phyloP scores from a whole-genome alignment of 1,284 basidiomycete genomes.

The Schizopora paradoxa region DNA sequence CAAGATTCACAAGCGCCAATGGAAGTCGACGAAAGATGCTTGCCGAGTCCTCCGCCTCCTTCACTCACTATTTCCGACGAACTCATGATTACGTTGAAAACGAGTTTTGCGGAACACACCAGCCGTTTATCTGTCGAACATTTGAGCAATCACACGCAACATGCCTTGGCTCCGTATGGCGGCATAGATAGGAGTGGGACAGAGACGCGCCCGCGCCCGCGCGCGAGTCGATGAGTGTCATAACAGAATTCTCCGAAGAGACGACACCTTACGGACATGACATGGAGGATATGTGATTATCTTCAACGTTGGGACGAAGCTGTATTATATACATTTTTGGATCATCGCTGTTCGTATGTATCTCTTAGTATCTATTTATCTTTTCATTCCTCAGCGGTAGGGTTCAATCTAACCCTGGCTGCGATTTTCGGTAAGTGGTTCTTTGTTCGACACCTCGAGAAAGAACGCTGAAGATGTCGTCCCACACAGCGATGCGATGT shows the following conservation, averaged over 20 bases:
- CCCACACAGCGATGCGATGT: no score
- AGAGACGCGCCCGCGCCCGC: slow-evolving; percentile 60
- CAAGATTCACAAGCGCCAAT: slow-evolving; percentile 42
- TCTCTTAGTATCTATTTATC: no score
- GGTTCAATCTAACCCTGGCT: no score
- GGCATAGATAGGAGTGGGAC: slow-evolving; percentile 79
- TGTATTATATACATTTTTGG: no score
- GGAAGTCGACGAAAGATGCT: slow-evolving; percentile 40
- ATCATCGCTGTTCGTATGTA: no score
- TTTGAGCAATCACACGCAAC: slow-evolving; percentile 90
- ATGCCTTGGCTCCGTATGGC: slow-evolving; percentile 81
- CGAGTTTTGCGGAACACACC: slow-evolving; percentile 49
- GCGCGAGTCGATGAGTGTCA: slow-evolving; percentile 49
- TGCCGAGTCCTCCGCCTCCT: slow-evolving; percentile 49
- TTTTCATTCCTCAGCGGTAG: no score
- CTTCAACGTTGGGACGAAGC: no score
- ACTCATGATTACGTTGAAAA: slow-evolving; percentile 41
- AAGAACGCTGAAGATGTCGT: no score
- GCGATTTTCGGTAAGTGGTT: no score
- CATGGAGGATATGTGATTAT: no score
- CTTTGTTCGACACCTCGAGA: no score
- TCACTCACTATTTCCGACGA: slow-evolving; percentile 57
- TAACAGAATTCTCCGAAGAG: slow-evolving; percentile 58
- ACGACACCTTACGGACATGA: slow-evolving; percentile 30
- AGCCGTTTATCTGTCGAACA: slow-evolving; percentile 72